A percentile compares a stretch with the other conserved stretches of the same genome.
Evolutionary conservation across 179 eudicot genomes (phyloP).

Genomic region (Spinacia oleracea): DNA sequence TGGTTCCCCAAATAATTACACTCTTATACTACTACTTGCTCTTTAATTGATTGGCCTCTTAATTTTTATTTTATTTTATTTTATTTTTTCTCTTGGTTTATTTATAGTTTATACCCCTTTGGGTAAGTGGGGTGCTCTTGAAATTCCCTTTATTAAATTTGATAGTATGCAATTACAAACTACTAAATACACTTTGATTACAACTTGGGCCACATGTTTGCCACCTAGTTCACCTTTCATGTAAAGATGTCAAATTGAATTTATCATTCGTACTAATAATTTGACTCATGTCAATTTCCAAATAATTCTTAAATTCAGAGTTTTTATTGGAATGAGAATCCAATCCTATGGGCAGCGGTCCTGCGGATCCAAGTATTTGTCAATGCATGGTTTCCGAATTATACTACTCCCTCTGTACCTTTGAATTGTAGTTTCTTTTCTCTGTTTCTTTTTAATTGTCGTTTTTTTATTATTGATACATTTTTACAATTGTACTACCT

Average conservation of each 20-base stretch:
- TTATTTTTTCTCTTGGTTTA: neutral
- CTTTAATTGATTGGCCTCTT: conserved; percentile 23
- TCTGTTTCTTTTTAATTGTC: too few relatives aligned
- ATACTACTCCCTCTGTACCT: too few relatives aligned
- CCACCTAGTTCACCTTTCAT: conserved; percentile 37
- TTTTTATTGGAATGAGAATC: conserved; percentile 20
- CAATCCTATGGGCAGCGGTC: conserved; percentile 27
- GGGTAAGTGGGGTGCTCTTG: conserved; percentile 37
- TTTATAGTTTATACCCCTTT: conserved; percentile 40
- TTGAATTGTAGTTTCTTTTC: too few relatives aligned
- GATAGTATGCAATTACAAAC: neutral
- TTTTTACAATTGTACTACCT: too few relatives aligned
- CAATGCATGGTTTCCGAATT: conserved; percentile 5
- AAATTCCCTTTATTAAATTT: neutral
- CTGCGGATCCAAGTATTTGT: conserved; percentile 19
- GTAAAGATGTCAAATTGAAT: conserved; percentile 31
- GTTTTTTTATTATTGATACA: too few relatives aligned
- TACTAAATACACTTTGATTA: conserved; percentile 2
- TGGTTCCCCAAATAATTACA: conserved; percentile 26
- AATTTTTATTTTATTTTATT: neutral
- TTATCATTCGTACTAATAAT: neutral
- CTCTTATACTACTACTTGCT: neutral
- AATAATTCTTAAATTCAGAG: conserved; percentile 29
- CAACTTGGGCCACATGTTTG: conserved; percentile 45
- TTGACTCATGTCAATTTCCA: conserved; percentile 21